These are phyloP conservation scores for Conticribra weissflogii DNA, from an alignment of 108 stramenopile genomes.

Conservation along the genomic window DNA sequence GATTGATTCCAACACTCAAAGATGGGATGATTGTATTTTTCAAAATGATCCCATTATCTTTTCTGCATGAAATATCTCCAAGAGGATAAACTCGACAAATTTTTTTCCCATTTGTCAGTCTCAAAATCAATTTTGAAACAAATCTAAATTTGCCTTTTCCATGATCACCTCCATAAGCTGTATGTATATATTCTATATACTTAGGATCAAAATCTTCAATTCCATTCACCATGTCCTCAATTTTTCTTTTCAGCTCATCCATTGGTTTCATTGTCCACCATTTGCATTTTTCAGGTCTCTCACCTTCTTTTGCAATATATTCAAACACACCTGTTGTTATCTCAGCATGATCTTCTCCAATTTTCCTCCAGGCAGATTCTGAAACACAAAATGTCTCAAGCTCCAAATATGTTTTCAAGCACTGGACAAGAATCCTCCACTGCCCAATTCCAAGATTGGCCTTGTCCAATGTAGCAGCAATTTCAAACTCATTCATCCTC, in stretches of 20 bases:
- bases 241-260: neutral
- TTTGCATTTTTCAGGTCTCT: neutral
- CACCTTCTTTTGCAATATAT: neutral
- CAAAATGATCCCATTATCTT: conserved; percentile 4
- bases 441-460: neutral
- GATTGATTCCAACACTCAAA: neutral
- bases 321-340: neutral
- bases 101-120: neutral
- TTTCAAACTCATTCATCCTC: neutral
- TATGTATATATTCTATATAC: conserved; percentile 10
- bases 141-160: conserved; percentile 18
- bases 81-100: neutral
- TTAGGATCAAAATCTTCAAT: neutral
- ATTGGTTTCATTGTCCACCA: neutral
- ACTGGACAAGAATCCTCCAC: neutral
- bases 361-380: neutral
- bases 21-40: neutral
- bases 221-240: too few species aligned
- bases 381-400: neutral
- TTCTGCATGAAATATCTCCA: conserved; percentile 18
- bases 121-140: neutral
- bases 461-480: conserved; percentile 6
- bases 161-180: conserved; percentile 16
- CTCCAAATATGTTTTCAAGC: neutral
- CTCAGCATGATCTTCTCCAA: conserved; percentile 3